phyloP scores from a whole-genome alignment of 2,329 filamentous ascomycete species.

The Teratosphaeria nubilosa region DNA sequence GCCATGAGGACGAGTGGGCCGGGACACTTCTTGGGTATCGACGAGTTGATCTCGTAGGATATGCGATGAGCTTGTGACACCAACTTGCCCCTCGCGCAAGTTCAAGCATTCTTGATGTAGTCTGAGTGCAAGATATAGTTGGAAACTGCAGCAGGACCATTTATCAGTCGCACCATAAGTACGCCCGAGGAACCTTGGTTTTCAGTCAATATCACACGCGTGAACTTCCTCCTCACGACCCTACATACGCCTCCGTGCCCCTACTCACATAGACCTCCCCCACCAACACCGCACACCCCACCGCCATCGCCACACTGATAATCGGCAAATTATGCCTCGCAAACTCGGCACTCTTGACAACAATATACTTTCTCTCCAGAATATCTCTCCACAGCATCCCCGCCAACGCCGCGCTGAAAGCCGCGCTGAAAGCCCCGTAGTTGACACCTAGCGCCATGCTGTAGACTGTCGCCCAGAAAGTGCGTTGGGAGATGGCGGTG shows the following conservation, averaged over 20 bases:
- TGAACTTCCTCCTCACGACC: background rate
- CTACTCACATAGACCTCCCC: conserved; percentile 54
- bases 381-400: conserved; percentile 67
- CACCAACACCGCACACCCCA: conserved; percentile 52
- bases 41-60: conserved; percentile 10
- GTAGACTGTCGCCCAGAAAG: conserved; percentile 65
- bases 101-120: too few relatives aligned
- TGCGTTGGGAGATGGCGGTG: conserved; percentile 49
- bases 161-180: too few relatives aligned
- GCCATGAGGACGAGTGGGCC: conserved; percentile 3
- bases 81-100: too few relatives aligned
- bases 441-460: conserved; percentile 58
- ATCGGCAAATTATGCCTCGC: conserved; percentile 60
- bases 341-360: conserved; percentile 54
- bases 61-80: too few relatives aligned
- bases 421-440: conserved; percentile 62
- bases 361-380: conserved; percentile 56
- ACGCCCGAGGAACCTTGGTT: too few relatives aligned
- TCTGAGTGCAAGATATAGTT: too few relatives aligned
- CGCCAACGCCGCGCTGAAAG: conserved; percentile 61
- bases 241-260: conserved; percentile 27
- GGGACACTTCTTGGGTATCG: conserved; percentile 12
- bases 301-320: conserved; percentile 57
- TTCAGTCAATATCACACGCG: too few relatives aligned
- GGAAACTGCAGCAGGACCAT: too few relatives aligned